These are phyloP conservation scores for Rhizophora mangle DNA, from an alignment of 345 rosid genomes.

Conservation along the genomic window DNA sequence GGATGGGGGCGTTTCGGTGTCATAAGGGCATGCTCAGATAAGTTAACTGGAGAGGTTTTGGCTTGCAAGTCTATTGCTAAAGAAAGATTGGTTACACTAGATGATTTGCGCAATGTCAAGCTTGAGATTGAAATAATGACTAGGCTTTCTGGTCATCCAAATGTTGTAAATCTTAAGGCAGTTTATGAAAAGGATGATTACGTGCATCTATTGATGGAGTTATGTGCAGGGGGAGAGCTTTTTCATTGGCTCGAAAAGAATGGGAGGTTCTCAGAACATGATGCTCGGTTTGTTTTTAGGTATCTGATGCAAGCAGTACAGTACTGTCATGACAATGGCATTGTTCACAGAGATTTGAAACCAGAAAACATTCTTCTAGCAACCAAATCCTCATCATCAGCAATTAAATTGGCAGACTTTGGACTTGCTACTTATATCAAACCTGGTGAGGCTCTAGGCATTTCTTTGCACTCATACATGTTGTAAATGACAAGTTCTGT, in stretches of 20 bases:
- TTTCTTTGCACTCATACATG: background rate
- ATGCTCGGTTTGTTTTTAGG: constrained; percentile 52
- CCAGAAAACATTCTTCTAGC: constrained; percentile 71
- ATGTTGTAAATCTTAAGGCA: constrained; percentile 62
- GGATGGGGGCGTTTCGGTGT: constrained; percentile 87
- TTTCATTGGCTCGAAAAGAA: constrained; percentile 57
- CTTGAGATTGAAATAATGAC: constrained; percentile 70
- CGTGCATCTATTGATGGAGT: constrained; percentile 65
- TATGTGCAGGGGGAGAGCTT: constrained; percentile 77
- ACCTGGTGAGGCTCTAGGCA: constrained; percentile 40
- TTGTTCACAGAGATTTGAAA: constrained; percentile 69
- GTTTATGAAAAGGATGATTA: constrained; percentile 62
- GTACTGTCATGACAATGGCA: constrained; percentile 66
- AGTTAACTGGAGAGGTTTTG: constrained; percentile 48
- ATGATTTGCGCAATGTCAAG: constrained; percentile 46
- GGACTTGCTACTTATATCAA: constrained; percentile 67
- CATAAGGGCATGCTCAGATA: constrained; percentile 65
- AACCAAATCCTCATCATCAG: constrained; percentile 50
- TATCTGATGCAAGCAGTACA: constrained; percentile 65
- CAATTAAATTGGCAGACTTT: constrained; percentile 72
- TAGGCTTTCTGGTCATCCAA: constrained; percentile 52
- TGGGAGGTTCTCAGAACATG: constrained; percentile 56
- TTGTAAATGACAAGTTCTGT: background rate
- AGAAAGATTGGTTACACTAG: constrained; percentile 49
- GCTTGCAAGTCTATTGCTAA: constrained; percentile 67